These are phyloP conservation scores for Solanum virginianum DNA, from an alignment of 257 asterid genomes.

Conservation along the genomic window DNA sequence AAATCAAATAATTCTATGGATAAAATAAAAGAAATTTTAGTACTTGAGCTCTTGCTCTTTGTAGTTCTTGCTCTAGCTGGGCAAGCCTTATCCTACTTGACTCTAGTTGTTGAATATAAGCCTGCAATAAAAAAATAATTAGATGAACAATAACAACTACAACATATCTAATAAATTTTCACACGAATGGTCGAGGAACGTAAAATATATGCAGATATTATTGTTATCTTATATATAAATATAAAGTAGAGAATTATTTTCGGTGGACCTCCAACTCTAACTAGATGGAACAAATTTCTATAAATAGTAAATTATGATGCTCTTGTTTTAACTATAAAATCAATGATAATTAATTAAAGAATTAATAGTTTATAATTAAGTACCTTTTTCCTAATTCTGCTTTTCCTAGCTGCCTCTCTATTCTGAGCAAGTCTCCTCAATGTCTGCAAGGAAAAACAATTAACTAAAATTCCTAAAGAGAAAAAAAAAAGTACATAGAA, in stretches of 20 bases:
- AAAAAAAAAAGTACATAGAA: neutral
- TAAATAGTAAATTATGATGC: neutral
- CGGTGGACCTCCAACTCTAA: neutral
- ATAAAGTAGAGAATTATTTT: neutral
- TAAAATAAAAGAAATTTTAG: neutral
- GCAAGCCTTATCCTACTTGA: conserved; percentile 67
- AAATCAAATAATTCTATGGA: neutral
- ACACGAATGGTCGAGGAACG: accelerated
- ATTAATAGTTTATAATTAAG: neutral
- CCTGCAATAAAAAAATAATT: conserved; percentile 30
- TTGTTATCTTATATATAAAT: neutral
- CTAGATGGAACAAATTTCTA: neutral
- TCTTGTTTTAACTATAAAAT: neutral
- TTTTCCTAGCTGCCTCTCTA: conserved; percentile 94
- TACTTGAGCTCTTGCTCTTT: conserved; percentile 71
- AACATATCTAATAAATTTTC: accelerated
- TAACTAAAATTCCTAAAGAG: neutral
- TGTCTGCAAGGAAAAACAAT: conserved; percentile 27
- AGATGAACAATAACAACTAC: neutral
- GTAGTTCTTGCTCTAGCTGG: conserved; percentile 70
- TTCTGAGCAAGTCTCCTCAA: conserved; percentile 93
- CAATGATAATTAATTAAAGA: neutral
- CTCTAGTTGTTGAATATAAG: conserved; percentile 91
- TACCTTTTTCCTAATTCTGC: conserved; percentile 85
- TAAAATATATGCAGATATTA: neutral